A percentile compares a stretch with the other conserved stretches of the same genome.
These are phyloP conservation scores for Fusarium protoensiforme DNA, from an alignment of 2,329 filamentous ascomycete genomes.

Conservation along the genomic window DNA sequence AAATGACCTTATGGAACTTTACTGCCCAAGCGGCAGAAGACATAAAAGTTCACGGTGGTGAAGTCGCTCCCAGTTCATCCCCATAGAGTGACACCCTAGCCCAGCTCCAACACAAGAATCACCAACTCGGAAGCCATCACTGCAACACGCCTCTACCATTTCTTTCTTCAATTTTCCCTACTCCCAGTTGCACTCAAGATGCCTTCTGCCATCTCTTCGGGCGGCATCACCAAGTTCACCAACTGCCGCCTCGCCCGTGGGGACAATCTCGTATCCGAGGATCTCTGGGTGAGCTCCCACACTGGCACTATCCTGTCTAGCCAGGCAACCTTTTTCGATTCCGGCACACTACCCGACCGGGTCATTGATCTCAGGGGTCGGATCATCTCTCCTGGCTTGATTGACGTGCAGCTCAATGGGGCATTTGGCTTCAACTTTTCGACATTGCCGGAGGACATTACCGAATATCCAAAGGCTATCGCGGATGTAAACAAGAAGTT, in stretches of 20 bases:
- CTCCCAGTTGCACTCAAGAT: conserved; percentile 43
- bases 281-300: conserved; percentile 87
- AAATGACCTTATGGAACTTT: background rate
- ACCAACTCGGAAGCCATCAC: background rate
- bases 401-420: conserved; percentile 92
- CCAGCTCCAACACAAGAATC: background rate
- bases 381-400: conserved; percentile 86
- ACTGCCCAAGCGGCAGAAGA: background rate
- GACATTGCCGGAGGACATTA: conserved; percentile 73
- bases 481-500: conserved; percentile 76
- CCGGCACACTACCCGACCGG: conserved; percentile 75
- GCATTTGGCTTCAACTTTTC: conserved; percentile 95
- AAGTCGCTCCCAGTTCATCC: background rate
- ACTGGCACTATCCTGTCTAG: conserved; percentile 85
- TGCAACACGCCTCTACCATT: background rate
- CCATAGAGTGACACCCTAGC: background rate
- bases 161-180: background rate
- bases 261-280: conserved; percentile 74
- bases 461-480: conserved; percentile 78
- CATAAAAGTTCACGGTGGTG: background rate
- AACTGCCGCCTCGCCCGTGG: conserved; percentile 84
- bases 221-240: conserved; percentile 84
- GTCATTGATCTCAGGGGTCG: conserved; percentile 84
- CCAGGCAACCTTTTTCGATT: conserved; percentile 74
- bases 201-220: conserved; percentile 59